These are phyloP conservation scores for Polychytrium aggregatum DNA, from an alignment of 192 early-diverging fungal species.

Conservation along the genomic window DNA sequence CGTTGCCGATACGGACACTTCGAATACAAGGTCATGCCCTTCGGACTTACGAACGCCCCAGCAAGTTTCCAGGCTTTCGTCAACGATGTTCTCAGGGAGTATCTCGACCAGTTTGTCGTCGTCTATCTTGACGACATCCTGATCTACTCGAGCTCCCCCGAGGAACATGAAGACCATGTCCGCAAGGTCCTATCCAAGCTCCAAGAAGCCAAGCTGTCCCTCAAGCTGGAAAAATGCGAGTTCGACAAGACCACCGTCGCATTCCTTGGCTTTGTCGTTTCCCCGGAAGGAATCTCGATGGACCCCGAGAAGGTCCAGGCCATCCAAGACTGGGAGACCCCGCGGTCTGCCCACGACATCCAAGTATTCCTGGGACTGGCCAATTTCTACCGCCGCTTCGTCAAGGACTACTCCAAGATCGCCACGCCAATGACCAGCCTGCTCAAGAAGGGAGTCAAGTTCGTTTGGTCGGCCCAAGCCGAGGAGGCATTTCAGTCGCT, in stretches of 20 bases:
- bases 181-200: constrained; percentile 13
- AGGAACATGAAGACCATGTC: constrained; percentile 10
- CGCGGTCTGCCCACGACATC: constrained; percentile 2
- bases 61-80: constrained; percentile 35
- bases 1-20: constrained; percentile 18
- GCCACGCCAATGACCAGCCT: constrained; percentile 15
- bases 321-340: constrained; percentile 13
- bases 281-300: constrained; percentile 16
- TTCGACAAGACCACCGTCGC: constrained; percentile 13
- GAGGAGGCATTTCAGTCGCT: constrained; percentile 15
- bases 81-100: constrained; percentile 18
- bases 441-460: background rate
- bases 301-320: constrained; percentile 14
- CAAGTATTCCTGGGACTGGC: constrained; percentile 16
- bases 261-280: constrained; percentile 25
- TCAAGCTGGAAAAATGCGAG: constrained; percentile 28
- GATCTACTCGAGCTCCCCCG: constrained; percentile 19
- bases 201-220: constrained; percentile 10
- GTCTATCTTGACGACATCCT: constrained; percentile 35
- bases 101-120: constrained; percentile 3
- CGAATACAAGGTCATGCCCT: constrained; percentile 48
- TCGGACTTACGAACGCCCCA: constrained; percentile 49
- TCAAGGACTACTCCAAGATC: constrained; percentile 9
- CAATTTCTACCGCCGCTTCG: constrained; percentile 24
- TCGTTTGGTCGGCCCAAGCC: constrained; percentile 1